phyloP scores from a whole-genome alignment of 2,329 filamentous ascomycete genomes.

The Pseudogymnoascus sp. region DNA sequence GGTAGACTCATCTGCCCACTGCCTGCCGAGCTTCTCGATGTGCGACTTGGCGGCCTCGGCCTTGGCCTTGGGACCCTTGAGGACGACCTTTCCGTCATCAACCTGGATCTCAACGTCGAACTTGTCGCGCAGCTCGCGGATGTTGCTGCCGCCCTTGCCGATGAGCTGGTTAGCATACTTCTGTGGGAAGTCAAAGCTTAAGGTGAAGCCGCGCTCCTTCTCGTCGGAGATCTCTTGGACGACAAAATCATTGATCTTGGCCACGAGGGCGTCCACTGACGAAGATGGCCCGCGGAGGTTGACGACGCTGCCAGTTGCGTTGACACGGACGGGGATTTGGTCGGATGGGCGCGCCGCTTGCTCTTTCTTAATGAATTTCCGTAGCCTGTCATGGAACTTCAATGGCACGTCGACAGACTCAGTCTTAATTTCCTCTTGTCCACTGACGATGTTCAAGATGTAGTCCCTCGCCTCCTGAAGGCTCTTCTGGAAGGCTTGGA shows the following conservation, averaged over 20 bases:
- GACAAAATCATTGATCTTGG: constrained; percentile 70
- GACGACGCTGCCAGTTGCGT: constrained; percentile 50
- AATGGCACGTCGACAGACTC: constrained; percentile 47
- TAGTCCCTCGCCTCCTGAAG: constrained; percentile 48
- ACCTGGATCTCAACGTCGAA: constrained; percentile 76
- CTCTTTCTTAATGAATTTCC: constrained; percentile 56
- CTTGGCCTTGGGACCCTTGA: constrained; percentile 94
- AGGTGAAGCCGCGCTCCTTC: constrained; percentile 80
- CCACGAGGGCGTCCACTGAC: constrained; percentile 60
- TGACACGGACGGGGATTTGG: constrained; percentile 52
- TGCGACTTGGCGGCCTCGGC: constrained; percentile 77
- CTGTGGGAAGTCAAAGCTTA: constrained; percentile 87
- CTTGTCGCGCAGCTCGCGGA: constrained; percentile 55
- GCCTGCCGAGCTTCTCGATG: constrained; percentile 69
- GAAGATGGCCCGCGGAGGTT: constrained; percentile 69
- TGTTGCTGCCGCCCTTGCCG: constrained; percentile 58
- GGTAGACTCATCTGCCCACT: constrained; percentile 83
- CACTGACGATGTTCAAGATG: constrained; percentile 47
- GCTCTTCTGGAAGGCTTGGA: constrained; percentile 44
- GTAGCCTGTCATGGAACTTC: constrained; percentile 57
- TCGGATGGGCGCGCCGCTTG: constrained; percentile 48
- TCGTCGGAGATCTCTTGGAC: constrained; percentile 87
- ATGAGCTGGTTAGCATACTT: constrained; percentile 84
- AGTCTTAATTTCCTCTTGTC: constrained; percentile 47
- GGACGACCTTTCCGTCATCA: constrained; percentile 85